phyloP scores from a whole-genome alignment of 2,329 filamentous ascomycete species.

The Neopestalotiopsis sp. region DNA sequence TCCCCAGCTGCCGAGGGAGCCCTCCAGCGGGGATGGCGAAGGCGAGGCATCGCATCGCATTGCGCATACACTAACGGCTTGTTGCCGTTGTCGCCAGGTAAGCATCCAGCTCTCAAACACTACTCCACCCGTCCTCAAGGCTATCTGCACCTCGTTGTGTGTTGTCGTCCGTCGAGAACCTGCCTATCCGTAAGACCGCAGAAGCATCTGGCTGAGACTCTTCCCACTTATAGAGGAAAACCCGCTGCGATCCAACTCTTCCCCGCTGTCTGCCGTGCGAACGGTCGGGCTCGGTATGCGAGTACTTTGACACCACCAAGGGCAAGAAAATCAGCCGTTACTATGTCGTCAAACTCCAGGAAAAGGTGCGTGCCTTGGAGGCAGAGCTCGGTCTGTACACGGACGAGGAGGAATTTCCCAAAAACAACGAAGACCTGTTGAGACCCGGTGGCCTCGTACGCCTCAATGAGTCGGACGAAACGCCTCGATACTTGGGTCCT shows the following conservation, averaged over 20 bases:
- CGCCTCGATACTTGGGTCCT: constrained; percentile 85
- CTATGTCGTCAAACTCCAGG: constrained; percentile 91
- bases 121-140: neutral
- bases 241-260: constrained; percentile 90
- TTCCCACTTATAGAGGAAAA: constrained; percentile 75
- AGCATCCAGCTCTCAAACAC: constrained; percentile 32
- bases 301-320: constrained; percentile 92
- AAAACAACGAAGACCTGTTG: constrained; percentile 82
- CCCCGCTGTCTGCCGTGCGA: constrained; percentile 93
- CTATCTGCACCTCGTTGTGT: neutral
- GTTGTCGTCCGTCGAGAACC: neutral
- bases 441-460: constrained; percentile 85
- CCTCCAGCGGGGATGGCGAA: constrained; percentile 49
- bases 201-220: neutral
- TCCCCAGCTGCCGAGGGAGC: constrained; percentile 36
- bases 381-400: constrained; percentile 80
- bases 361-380: constrained; percentile 82
- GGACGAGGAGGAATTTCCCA: constrained; percentile 74
- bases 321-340: constrained; percentile 85
- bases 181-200: neutral
- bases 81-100: constrained; percentile 81
- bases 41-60: constrained; percentile 65
- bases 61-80: constrained; percentile 81
- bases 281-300: constrained; percentile 87
- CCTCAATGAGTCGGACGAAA: constrained; percentile 84